These are phyloP conservation scores for Podospora fimiseda DNA, from an alignment of 495 filamentous ascomycete genomes.

Conservation along the genomic window DNA sequence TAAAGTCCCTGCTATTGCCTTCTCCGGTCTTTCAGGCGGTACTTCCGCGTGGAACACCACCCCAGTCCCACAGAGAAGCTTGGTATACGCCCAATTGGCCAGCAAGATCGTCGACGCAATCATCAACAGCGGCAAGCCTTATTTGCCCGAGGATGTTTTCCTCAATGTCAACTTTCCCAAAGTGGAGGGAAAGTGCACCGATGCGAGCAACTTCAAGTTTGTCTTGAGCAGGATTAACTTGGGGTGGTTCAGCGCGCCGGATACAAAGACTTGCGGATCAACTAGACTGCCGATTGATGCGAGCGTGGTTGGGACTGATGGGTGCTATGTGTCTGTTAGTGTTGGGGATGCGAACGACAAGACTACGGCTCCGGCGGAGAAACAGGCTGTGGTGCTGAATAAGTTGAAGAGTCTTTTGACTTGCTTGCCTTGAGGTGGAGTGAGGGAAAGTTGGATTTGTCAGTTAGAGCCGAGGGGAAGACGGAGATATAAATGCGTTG, in stretches of 20 bases:
- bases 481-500: too few relatives aligned
- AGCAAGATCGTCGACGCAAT: constrained; percentile 49
- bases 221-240: constrained; percentile 54
- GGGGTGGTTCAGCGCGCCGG: constrained; percentile 43
- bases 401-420: constrained; percentile 50
- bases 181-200: constrained; percentile 42
- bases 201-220: constrained; percentile 48
- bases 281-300: constrained; percentile 53
- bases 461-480: too few relatives aligned
- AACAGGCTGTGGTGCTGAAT: constrained; percentile 50
- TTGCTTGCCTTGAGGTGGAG: constrained; percentile 31
- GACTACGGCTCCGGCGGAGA: constrained; percentile 46
- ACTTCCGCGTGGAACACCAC: constrained; percentile 47
- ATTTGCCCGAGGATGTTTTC: constrained; percentile 51
- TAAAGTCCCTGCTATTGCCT: constrained; percentile 58
- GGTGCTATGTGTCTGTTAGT: constrained; percentile 59
- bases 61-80: constrained; percentile 43
- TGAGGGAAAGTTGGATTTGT: too few relatives aligned
- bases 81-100: constrained; percentile 56
- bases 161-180: constrained; percentile 63
- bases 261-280: constrained; percentile 51
- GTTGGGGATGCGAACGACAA: constrained; percentile 54
- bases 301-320: constrained; percentile 38
- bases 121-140: constrained; percentile 50
- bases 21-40: constrained; percentile 48